A percentile compares a stretch with the other conserved stretches of the same genome.
These are phyloP conservation scores for Fusarium tricinctum DNA, from an alignment of 2,329 filamentous ascomycete genomes.

Conservation along the genomic window DNA sequence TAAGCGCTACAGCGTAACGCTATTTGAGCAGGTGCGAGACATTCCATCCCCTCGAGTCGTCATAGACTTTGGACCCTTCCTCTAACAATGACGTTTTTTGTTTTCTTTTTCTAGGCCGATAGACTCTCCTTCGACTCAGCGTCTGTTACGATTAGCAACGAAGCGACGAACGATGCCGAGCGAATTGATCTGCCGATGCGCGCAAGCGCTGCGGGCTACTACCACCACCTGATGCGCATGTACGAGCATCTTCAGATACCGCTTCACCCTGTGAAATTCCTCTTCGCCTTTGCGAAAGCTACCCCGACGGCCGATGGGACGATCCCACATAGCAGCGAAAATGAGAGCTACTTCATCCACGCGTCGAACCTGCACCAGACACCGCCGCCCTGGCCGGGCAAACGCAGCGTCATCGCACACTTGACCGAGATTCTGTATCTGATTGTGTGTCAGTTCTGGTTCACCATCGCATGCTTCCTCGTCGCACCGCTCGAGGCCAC, in stretches of 20 bases:
- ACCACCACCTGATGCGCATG: slow-evolving; percentile 68
- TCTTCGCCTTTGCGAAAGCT: slow-evolving; percentile 65
- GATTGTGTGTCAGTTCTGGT: slow-evolving; percentile 66
- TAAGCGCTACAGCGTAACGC: slow-evolving; percentile 52
- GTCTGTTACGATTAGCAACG: slow-evolving; percentile 55
- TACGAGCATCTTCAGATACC: slow-evolving; percentile 67
- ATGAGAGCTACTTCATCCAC: slow-evolving; percentile 64
- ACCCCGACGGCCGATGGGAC: slow-evolving; percentile 26
- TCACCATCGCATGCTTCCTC: slow-evolving; percentile 65
- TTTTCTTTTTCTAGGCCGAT: slow-evolving; percentile 46
- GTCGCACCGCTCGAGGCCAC: slow-evolving; percentile 53
- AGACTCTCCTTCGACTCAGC: slow-evolving; percentile 56
- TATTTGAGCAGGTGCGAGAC: slow-evolving; percentile 56
- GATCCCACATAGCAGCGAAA: slow-evolving; percentile 14
- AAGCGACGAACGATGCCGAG: slow-evolving; percentile 50
- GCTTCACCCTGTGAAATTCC: slow-evolving; percentile 65
- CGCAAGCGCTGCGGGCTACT: slow-evolving; percentile 61
- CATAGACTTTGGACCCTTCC: neutral
- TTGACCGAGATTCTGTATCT: slow-evolving; percentile 61
- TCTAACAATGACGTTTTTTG: slow-evolving; percentile 2
- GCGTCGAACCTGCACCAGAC: slow-evolving; percentile 67
- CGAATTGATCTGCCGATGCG: slow-evolving; percentile 59
- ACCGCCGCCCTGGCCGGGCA: slow-evolving; percentile 59
- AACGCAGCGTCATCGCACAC: slow-evolving; percentile 55
- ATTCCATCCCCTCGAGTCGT: no score